Conservation (phyloP, 257 asterid genomes). For the Asclepias syriaca region DNA sequence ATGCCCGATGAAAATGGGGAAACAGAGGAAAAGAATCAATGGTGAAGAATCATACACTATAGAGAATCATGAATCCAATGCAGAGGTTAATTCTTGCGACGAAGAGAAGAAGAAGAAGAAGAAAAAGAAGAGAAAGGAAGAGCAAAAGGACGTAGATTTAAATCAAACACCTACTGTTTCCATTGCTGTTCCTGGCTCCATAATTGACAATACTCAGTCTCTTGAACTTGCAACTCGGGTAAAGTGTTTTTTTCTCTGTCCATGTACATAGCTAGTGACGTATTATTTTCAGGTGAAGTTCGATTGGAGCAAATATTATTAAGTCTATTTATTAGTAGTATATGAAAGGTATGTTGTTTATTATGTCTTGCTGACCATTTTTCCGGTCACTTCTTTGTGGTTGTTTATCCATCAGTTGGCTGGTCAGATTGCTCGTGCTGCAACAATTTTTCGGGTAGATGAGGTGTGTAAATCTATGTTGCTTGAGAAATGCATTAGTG, state of each 20-base stretch:
- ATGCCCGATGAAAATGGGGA: slow-evolving; percentile 34
- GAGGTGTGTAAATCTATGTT: slow-evolving; percentile 47
- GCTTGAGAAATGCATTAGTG: neutral
- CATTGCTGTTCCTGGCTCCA: slow-evolving; percentile 79
- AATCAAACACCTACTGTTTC: slow-evolving; percentile 53
- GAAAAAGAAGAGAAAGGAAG: slow-evolving; percentile 24
- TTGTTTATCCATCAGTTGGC: slow-evolving; percentile 68
- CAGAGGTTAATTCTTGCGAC: slow-evolving; percentile 16
- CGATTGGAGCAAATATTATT: neutral
- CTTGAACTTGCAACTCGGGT: slow-evolving; percentile 85
- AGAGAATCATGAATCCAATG: slow-evolving; percentile 1
- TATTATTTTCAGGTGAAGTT: neutral
- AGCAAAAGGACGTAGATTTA: slow-evolving; percentile 21
- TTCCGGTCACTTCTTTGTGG: neutral
- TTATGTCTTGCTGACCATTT: neutral
- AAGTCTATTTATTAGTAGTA: neutral
- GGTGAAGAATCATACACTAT: slow-evolving; percentile 8
- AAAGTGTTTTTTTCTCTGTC: slow-evolving; percentile 2
- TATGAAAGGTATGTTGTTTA: neutral
- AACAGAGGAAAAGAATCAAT: slow-evolving; percentile 45
- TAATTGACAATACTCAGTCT: slow-evolving; percentile 74
- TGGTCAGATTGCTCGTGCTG: slow-evolving; percentile 97
- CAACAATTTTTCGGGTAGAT: slow-evolving; percentile 72
- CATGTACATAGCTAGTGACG: neutral
- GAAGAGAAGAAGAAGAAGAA: slow-evolving; percentile 47